Conservation (phyloP, 2,329 filamentous ascomycete species). For the Rutstroemia sp. region DNA sequence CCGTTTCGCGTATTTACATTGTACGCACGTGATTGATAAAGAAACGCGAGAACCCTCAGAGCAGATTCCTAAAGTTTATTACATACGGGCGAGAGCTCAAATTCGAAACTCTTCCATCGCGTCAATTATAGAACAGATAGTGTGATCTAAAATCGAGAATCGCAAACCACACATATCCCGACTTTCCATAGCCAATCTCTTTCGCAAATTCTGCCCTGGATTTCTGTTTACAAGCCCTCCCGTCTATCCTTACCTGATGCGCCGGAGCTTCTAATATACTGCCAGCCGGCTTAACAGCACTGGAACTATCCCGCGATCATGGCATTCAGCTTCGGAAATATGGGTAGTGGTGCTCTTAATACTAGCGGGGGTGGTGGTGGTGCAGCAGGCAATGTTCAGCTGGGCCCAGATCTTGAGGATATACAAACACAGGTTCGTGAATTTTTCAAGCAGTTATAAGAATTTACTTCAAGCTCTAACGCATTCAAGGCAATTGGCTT, state of each 20-base stretch:
- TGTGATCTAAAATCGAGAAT: background rate
- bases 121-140: background rate
- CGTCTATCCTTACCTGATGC: slow-evolving; percentile 22
- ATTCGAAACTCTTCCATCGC: background rate
- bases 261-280: slow-evolving; percentile 25
- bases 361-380: slow-evolving; percentile 36
- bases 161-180: background rate
- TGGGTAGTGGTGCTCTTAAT: slow-evolving; percentile 38
- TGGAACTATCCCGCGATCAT: slow-evolving; percentile 40
- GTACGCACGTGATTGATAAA: slow-evolving; percentile 2
- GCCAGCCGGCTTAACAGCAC: slow-evolving; percentile 28
- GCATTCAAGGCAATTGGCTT: slow-evolving; percentile 64
- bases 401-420: slow-evolving; percentile 63
- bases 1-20: slow-evolving; percentile 4
- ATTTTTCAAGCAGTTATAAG: background rate
- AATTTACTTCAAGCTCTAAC: background rate
- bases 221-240: background rate
- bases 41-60: background rate
- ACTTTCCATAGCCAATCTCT: background rate
- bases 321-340: slow-evolving; percentile 56
- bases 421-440: slow-evolving; percentile 72
- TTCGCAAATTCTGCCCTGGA: background rate
- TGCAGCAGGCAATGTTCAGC: slow-evolving; percentile 34
- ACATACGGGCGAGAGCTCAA: background rate
- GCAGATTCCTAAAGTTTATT: background rate